phyloP scores from a whole-genome alignment of 768 basidiomycete genomes.

The Serendipita sp. region DNA sequence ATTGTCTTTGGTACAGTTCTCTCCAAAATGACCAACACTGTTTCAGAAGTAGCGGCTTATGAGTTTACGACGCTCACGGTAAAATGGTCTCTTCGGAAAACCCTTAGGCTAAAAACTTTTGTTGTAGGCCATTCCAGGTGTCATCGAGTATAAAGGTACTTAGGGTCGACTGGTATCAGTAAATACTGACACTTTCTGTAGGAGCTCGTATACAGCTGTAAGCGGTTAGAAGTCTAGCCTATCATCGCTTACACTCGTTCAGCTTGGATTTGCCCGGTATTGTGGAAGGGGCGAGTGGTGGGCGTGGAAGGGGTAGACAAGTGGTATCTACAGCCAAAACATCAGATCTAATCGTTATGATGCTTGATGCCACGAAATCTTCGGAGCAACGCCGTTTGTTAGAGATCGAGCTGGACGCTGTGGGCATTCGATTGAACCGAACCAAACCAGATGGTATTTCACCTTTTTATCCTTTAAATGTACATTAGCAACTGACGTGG shows the following conservation, averaged over 20 bases:
- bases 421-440: constrained; percentile 89
- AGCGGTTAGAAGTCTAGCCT: background rate
- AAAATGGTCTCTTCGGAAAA: constrained; percentile 12
- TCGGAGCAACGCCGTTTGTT: constrained; percentile 78
- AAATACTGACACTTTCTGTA: background rate
- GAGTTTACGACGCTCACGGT: constrained; percentile 90
- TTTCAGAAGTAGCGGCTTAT: constrained; percentile 76
- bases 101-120: background rate
- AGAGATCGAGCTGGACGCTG: constrained; percentile 88
- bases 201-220: constrained; percentile 70
- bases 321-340: constrained; percentile 91
- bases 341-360: constrained; percentile 81
- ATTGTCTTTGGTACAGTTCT: constrained; percentile 60
- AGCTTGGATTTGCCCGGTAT: constrained; percentile 84
- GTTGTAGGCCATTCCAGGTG: constrained; percentile 80
- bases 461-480: background rate
- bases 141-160: constrained; percentile 72
- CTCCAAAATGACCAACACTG: constrained; percentile 81
- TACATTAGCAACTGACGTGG: background rate
- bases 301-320: constrained; percentile 84
- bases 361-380: constrained; percentile 86
- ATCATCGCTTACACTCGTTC: background rate
- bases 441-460: constrained; percentile 49
- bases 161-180: background rate
- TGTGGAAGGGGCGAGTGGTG: constrained; percentile 82